phyloP scores from a whole-genome alignment of 1,284 basidiomycete genomes.

The Heimioporus retisporus region DNA sequence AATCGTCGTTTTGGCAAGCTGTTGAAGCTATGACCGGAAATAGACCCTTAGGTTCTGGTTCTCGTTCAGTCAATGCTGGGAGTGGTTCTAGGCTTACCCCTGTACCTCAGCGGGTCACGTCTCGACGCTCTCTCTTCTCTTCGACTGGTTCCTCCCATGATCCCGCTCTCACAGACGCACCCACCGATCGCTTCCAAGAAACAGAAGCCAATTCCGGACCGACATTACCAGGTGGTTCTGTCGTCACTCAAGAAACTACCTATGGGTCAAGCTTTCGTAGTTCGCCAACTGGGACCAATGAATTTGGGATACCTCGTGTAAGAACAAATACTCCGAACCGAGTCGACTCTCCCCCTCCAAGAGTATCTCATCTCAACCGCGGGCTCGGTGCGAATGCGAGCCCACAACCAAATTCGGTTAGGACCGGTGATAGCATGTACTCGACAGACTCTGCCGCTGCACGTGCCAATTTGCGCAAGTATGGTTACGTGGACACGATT shows the following conservation, averaged over 20 bases:
- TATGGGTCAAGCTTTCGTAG: neutral
- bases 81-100: conserved; percentile 33
- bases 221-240: neutral
- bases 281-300: conserved; percentile 1
- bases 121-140: conserved; percentile 25
- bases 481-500: conserved; percentile 32
- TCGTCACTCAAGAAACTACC: neutral
- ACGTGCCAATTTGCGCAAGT: conserved; percentile 35
- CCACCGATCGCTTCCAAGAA: neutral
- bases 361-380: conserved; percentile 19
- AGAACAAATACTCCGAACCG: neutral
- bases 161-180: neutral
- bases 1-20: conserved; percentile 48
- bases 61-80: neutral
- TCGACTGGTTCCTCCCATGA: neutral
- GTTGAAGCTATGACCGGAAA: conserved; percentile 45
- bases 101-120: conserved; percentile 29
- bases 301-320: neutral
- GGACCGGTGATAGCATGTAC: conserved; percentile 35
- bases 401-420: conserved; percentile 14
- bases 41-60: conserved; percentile 16
- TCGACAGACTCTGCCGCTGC: conserved; percentile 38
- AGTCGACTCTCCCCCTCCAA: neutral
- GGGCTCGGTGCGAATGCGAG: neutral
- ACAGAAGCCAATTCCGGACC: conserved; percentile 7